phyloP scores from a whole-genome alignment of 495 filamentous ascomycete species.

The Tuber indicum region DNA sequence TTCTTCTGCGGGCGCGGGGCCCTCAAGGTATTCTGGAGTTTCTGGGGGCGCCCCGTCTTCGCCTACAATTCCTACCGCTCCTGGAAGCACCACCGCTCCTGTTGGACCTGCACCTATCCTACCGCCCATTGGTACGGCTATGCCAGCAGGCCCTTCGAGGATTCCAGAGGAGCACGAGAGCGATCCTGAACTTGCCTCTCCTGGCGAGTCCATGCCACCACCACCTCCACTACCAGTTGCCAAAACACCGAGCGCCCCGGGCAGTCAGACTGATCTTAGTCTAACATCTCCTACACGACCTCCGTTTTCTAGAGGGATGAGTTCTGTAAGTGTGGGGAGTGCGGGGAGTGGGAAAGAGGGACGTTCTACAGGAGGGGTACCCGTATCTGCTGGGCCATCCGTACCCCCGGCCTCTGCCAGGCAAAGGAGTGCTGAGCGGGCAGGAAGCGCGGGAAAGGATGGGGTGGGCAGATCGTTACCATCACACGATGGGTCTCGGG shows the following conservation, averaged over 20 bases:
- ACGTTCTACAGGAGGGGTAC: constrained; percentile 21
- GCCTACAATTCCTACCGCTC: constrained; percentile 23
- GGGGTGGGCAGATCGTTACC: constrained; percentile 40
- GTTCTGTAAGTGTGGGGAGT: neutral
- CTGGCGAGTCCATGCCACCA: constrained; percentile 20
- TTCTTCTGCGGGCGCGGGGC: constrained; percentile 29
- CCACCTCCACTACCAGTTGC: neutral
- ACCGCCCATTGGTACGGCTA: neutral
- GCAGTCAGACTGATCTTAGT: constrained; percentile 1
- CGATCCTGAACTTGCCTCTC: constrained; percentile 2
- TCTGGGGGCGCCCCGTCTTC: constrained; percentile 22
- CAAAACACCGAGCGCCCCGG: constrained; percentile 7
- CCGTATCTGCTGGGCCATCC: constrained; percentile 23
- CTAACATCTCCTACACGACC: neutral
- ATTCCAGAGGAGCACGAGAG: neutral
- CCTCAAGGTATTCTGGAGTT: constrained; percentile 38
- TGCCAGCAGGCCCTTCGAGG: neutral
- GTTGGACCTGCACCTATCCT: constrained; percentile 16
- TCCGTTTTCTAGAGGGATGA: neutral
- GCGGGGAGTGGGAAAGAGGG: constrained; percentile 6
- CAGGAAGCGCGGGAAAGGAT: constrained; percentile 36
- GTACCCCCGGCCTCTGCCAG: constrained; percentile 21
- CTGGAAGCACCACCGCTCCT: constrained; percentile 22
- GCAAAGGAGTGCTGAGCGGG: constrained; percentile 28
- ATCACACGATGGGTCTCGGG: constrained; percentile 40